Base-by-base conservation (phyloP, 345 rosid species). In the Psidium guajava region DNA sequence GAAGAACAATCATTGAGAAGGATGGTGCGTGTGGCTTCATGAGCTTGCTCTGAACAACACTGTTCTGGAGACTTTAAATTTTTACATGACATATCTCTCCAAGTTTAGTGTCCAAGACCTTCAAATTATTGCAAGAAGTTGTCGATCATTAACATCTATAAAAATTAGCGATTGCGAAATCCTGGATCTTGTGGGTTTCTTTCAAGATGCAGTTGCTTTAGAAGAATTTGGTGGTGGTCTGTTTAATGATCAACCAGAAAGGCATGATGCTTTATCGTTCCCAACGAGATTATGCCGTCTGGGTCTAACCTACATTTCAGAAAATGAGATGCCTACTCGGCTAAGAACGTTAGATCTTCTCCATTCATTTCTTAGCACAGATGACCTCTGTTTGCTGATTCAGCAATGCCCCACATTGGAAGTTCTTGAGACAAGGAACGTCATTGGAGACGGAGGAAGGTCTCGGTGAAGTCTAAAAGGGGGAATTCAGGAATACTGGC, bases 201-300 rank as follows among this genome's bases (percentile, higher is more conserved):
- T 97, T 82, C 94, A 64, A 22, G 85, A 90, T 89, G 99, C 99
- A 21, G 42, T 88, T 82, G 86, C 86, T 73, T 91, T 97, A 82
- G 97, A 97, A 89, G 99, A 97, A 83, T 96, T 97, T 88, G 95
- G 97, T 69, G 99, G 99, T 73, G 99, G 97, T 85, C 89, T 91
- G 42, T 92, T 96, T 86, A 91, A 93, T 83, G 89, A 90, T 61
- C 89, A 87, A 51, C 89, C 92, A 54, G 94, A 91, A 9, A 91
- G 84, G 57, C 94, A 96, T 86, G 54, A 59, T 86, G 89, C 55
- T 81, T 89, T 96, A 47, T 8, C 40, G 64, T 93, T 96, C 81
- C 99, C 99, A 7, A 92, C 80, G 57, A 94, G 81, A 40, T 87
- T 97, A 59, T 91, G 94, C 86, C 90, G 96, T 51, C 57, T 97